phyloP scores from a whole-genome alignment of 2,329 filamentous ascomycete genomes.

The Botrytis medusae region DNA sequence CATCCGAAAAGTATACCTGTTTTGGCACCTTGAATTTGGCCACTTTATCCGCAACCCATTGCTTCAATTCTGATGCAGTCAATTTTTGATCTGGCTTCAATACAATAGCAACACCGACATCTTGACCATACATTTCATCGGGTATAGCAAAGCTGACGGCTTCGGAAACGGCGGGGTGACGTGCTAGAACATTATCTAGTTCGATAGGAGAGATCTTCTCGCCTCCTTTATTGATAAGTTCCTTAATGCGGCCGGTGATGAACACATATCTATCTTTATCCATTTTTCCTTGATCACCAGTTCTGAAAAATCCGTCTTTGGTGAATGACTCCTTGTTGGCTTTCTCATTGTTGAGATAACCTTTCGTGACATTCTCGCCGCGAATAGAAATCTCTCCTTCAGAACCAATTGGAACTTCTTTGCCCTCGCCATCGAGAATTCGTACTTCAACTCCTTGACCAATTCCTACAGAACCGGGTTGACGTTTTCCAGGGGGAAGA shows the following conservation, averaged over 20 bases:
- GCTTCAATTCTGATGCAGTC: conserved; percentile 60
- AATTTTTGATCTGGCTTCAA: conserved; percentile 63
- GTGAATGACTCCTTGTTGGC: conserved; percentile 77
- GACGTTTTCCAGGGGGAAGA: conserved; percentile 67
- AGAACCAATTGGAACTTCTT: conserved; percentile 64
- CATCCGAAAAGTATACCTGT: conserved; percentile 79
- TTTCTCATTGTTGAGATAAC: conserved; percentile 78
- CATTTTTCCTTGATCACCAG: conserved; percentile 80
- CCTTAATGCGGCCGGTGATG: conserved; percentile 91
- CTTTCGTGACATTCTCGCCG: conserved; percentile 80
- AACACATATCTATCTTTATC: conserved; percentile 79
- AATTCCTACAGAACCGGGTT: conserved; percentile 79
- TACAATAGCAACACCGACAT: conserved; percentile 75
- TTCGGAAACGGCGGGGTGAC: conserved; percentile 70
- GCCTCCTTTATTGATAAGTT: conserved; percentile 86
- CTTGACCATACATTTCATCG: conserved; percentile 81
- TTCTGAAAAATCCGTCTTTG: conserved; percentile 77
- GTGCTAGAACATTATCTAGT: conserved; percentile 77
- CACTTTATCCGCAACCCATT: conserved; percentile 67
- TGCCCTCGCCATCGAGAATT: conserved; percentile 70
- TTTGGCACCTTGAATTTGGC: conserved; percentile 86
- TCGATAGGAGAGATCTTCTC: conserved; percentile 90
- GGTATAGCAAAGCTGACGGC: conserved; percentile 82
- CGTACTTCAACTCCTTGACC: conserved; percentile 80
- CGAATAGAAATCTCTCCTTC: conserved; percentile 83